Conservation (phyloP, 345 rosid species). For the Firmiana major region DNA sequence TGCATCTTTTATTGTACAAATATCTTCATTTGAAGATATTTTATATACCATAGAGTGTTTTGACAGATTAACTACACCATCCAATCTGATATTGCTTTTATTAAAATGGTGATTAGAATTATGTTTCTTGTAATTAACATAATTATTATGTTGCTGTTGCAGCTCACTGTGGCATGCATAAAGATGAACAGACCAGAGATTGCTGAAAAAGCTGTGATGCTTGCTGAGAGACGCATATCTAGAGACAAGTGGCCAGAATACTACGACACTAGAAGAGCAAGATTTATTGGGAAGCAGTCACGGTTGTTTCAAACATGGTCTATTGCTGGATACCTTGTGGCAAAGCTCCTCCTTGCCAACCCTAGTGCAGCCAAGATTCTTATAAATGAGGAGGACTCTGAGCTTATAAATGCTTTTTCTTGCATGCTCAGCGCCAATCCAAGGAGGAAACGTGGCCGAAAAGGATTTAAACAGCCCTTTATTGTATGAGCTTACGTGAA, state of each 20-base stretch:
- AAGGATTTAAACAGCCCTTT: slow-evolving; percentile 45
- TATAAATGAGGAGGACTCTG: slow-evolving; percentile 65
- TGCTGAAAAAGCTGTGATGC: slow-evolving; percentile 64
- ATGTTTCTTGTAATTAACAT: slow-evolving; percentile 1
- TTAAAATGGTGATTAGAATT: neutral
- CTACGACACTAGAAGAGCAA: slow-evolving; percentile 68
- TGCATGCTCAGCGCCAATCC: slow-evolving; percentile 67
- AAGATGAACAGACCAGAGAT: slow-evolving; percentile 87
- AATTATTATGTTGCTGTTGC: slow-evolving; percentile 13
- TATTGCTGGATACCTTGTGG: slow-evolving; percentile 82
- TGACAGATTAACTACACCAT: neutral
- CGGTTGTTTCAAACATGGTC: slow-evolving; percentile 87
- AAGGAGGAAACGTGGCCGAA: slow-evolving; percentile 55
- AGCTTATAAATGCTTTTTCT: slow-evolving; percentile 61
- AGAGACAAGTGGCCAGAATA: slow-evolving; percentile 91
- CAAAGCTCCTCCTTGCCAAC: slow-evolving; percentile 71
- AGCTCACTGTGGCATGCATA: slow-evolving; percentile 84
- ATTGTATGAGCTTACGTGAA: slow-evolving; percentile 33
- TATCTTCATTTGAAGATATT: neutral
- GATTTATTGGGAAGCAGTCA: slow-evolving; percentile 90
- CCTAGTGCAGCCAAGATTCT: slow-evolving; percentile 61
- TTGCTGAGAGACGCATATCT: slow-evolving; percentile 68
- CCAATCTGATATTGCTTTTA: neutral
- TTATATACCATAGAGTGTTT: neutral
- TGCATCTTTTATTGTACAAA: neutral